Base-by-base conservation (phyloP, 2,329 filamentous ascomycete species). In the Neophaeococcomyces aloes region DNA sequence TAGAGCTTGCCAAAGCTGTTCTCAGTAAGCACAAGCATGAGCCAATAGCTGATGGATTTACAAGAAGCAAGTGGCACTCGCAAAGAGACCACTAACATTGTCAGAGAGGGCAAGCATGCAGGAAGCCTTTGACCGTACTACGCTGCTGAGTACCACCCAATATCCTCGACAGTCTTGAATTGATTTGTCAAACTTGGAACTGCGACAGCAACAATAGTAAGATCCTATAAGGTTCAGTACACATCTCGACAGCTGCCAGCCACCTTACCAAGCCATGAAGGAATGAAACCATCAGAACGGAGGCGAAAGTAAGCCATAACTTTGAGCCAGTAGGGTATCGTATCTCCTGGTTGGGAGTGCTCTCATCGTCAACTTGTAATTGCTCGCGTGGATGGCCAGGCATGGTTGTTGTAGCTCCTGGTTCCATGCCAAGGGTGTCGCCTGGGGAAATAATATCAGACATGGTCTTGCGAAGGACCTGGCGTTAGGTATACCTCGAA, bases 81-180 rank as follows among this genome's bases (percentile, higher is more conserved):
- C 18, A 5, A 36, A 31, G 14, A 42, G 21, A 18, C 31, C 33
- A 18, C 39, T 42, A 19, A 13, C 3, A 8, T 8, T 19, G 13
- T 15, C 29, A 42, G 39, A 13, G 7, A 17, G 18, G 5, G 4
- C 13, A 19, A 13, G 18, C 7, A 15, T 7, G 13, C 6, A 7
- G 13, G 6, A 21, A 38, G 11, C 4, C 14, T 7, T 10, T 3
- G 13, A 5, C 27, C 41, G 6, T 15, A 45, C 29, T 39, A 40
- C 8, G 42, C 36, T 23, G 46, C 54, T 1, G 53, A 53, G 29
- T 60, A 60, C 55, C 57, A 60, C n/a, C 57, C 58, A 5, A 60
- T 53, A 30, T 60, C 53, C 4, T 52, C 41, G 25, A 59, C 44
- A 2, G 54, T 53, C 25, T 56, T 48, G 44, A 60, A 60, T 23